Base-by-base conservation (phyloP, 768 basidiomycete species). In the Tylopilus vinaceipallidus region DNA sequence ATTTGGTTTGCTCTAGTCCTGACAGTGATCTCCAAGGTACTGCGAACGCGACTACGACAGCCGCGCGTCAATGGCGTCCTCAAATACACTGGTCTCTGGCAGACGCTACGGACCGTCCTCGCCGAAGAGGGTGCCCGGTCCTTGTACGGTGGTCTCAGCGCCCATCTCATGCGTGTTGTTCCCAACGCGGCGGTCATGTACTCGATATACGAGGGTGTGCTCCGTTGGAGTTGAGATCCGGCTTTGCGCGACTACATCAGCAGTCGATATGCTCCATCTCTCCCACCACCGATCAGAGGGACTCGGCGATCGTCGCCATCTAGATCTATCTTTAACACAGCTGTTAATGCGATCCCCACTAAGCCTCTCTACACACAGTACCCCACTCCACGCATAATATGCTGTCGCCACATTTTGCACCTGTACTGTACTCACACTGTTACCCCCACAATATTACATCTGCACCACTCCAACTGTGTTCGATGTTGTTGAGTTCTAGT, bases 151-250 rank as follows among this genome's bases (percentile, higher is more conserved):
- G 97, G 97, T 10, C 79, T 99, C 47, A 88, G 86, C 46, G 94
- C 97, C 0, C 97, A 98, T 66, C 76, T 99, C 49, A 87, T 99
- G 81, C 86, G 97, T 42, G 94, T 98, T 49, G 91, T 99, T 4
- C 95, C 95, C 7, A 99, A 99, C 59, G 95, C 95, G 0, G 89
- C 88, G 1, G 91, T 95, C 56, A 98, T 98, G 95, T 99, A 87
- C 72, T 84, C 84, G 53, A 93, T 97, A 63, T 98, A 98, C 62
- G 95, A 98, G 67, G 83, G 86, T 22, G 74, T 85, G 26, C 72
- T 95, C 26, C 75, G 83, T 34, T 90, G 83, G 83, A 73, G 61
- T 19, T 55, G 10, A 47, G 37, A 38, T 13, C 12, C 2, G 20
- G 17, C 14, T 17, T 12, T 17, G 14, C 16, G 30, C n/a, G 5